Evolutionary conservation across 495 filamentous ascomycete species (phyloP).

Genomic region (Aspergillus affinis): DNA sequence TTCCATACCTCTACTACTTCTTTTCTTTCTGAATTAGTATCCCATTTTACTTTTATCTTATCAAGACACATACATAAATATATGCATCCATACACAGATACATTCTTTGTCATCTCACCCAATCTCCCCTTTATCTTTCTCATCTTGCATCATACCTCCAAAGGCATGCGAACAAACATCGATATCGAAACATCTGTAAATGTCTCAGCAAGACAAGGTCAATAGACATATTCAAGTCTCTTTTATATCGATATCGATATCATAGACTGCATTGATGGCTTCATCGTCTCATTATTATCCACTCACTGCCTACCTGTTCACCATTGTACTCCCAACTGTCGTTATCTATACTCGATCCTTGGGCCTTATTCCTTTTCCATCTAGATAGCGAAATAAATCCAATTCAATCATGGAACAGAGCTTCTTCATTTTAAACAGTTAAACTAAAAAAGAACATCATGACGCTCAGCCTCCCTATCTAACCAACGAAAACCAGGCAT

Average conservation of each 20-base stretch:
- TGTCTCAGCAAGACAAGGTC: not conserved
- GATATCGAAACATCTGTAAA: not conserved
- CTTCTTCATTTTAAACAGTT: not conserved
- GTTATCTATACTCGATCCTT: not conserved
- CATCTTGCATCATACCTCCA: not conserved
- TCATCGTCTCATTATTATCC: not conserved
- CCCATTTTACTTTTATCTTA: too few species aligned
- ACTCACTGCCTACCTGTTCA: not conserved
- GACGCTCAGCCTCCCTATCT: not conserved
- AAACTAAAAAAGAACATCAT: not conserved
- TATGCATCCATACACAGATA: too few species aligned
- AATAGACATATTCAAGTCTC: not conserved
- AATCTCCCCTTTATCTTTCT: not conserved
- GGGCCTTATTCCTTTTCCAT: not conserved
- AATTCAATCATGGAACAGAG: not conserved
- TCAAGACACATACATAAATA: too few species aligned
- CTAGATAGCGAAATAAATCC: not conserved
- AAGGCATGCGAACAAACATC: not conserved
- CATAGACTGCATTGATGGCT: not conserved
- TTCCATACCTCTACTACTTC: not conserved
- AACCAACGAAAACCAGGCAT: not conserved
- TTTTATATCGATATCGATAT: not conserved
- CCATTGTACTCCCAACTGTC: not conserved
- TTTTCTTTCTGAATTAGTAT: too few species aligned
- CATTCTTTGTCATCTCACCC: not conserved